These are phyloP conservation scores for Talaromyces albobiverticillius DNA, from an alignment of 2,329 filamentous ascomycete species.

Conservation along the genomic window DNA sequence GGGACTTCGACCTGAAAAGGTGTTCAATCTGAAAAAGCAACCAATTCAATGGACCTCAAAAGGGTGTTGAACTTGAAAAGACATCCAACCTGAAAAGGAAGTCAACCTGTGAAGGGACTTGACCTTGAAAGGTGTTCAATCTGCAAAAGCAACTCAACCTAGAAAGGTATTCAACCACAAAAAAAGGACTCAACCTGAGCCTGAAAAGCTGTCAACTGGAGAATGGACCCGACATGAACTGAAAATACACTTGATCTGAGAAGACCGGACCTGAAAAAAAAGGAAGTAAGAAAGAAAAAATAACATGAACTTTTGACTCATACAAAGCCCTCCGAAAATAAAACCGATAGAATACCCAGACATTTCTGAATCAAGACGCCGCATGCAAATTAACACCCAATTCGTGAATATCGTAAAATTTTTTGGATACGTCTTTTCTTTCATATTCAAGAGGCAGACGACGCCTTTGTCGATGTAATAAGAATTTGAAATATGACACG, in stretches of 20 bases:
- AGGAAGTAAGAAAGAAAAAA: background rate
- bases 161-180: background rate
- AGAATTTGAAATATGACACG: background rate
- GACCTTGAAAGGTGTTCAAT: background rate
- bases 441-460: background rate
- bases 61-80: background rate
- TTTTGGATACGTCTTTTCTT: background rate
- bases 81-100: background rate
- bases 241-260: too few relatives aligned
- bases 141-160: background rate
- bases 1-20: background rate
- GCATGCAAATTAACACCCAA: background rate
- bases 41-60: too few relatives aligned
- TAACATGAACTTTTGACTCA: background rate
- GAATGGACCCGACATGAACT: too few relatives aligned
- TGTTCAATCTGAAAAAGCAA: background rate
- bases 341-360: background rate
- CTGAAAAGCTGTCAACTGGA: too few relatives aligned
- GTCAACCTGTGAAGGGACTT: background rate
- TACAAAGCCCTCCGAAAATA: background rate
- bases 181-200: too few relatives aligned
- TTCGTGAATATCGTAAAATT: background rate
- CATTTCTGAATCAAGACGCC: background rate
- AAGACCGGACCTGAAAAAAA: background rate
- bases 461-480: background rate